phyloP scores from a whole-genome alignment of 1,284 basidiomycete genomes.

The Pyrrhoderma lamaoense region DNA sequence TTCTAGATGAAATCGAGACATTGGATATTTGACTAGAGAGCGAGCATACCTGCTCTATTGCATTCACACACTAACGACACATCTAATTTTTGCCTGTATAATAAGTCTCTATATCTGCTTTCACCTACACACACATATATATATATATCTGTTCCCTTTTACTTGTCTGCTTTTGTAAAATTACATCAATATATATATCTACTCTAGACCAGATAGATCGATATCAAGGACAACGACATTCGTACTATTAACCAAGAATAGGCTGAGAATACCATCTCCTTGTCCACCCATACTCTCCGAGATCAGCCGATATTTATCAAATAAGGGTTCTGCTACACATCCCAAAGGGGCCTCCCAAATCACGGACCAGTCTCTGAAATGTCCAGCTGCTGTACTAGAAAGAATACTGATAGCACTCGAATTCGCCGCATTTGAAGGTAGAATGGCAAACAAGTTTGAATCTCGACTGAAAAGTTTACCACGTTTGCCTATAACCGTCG shows the following conservation, averaged over 20 bases:
- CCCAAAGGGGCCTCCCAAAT: slow-evolving; percentile 31
- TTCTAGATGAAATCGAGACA: slow-evolving; percentile 17
- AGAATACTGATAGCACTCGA: slow-evolving; percentile 33
- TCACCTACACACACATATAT: neutral
- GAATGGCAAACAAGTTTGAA: slow-evolving; percentile 27
- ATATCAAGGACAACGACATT: slow-evolving; percentile 25
- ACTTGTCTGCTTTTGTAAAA: too few relatives aligned
- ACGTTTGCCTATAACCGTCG: slow-evolving; percentile 36
- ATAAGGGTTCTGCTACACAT: slow-evolving; percentile 32
- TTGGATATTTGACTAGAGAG: too few relatives aligned
- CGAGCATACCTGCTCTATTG: too few relatives aligned
- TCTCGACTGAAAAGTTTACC: slow-evolving; percentile 31
- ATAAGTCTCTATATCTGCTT: too few relatives aligned
- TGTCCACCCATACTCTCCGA: slow-evolving; percentile 20
- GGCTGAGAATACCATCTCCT: slow-evolving; percentile 30
- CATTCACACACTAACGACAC: too few relatives aligned
- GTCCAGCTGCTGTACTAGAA: slow-evolving; percentile 28
- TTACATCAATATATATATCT: too few relatives aligned
- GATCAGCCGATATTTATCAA: slow-evolving; percentile 31
- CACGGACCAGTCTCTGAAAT: slow-evolving; percentile 33
- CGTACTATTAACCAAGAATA: slow-evolving; percentile 33
- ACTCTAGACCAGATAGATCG: too few relatives aligned
- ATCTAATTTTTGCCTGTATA: too few relatives aligned
- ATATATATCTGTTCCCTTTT: too few relatives aligned
- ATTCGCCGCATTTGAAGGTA: slow-evolving; percentile 34